Base-by-base conservation (phyloP, 2,329 filamentous ascomycete species). In the Berkeleyomyces rouxiae region DNA sequence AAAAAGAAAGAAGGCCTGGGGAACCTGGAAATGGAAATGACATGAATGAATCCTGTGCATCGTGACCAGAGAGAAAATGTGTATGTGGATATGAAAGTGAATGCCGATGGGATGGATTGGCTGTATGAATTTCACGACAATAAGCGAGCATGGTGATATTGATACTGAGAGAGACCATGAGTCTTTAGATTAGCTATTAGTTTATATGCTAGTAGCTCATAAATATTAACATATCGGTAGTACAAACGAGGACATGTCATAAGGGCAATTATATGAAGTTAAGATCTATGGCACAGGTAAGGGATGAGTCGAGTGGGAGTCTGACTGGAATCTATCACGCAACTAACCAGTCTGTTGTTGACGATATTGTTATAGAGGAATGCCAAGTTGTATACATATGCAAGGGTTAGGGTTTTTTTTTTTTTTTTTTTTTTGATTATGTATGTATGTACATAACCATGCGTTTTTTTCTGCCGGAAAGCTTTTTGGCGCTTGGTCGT, bases 11-110 rank as follows among this genome's bases (percentile, higher is more conserved):
- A 64, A 55, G 55, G 61, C 53, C 60, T 62, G 13, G 55, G 60
- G 42, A 64, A 64, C 37, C 51, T 59, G 59, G 63, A 62, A 64
- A 64, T 62, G 60, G 63, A 62, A 64, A 64, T 58, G 59, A 64
- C 57, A 64, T 64, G 58, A 64, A 64, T 37, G 63, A 64, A 51
- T 40, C 40, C 36, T 61, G 47, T 53, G 44, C 37, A 31, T 13
- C 9, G 31, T 58, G 16, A 23, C 23, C 23, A 23, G 51, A 13
- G 23, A n/a, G 51, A n/a, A 4, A n/a, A 9, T 53, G 9, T 53
- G 23, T 33, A 11, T 58, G 40, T 44, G 57, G 7, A 33, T 9
- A 11, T n/a, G 57, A 44, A 37, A 31, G 9, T 42, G 9, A 58
- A 10, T 40, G 37, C 16, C 16, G 53, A 39, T 58, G 11, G 37